A percentile compares a stretch with the other conserved stretches of the same genome.
These are phyloP conservation scores for Quercus cerris DNA, from an alignment of 306 rosid genomes.

Conservation along the genomic window DNA sequence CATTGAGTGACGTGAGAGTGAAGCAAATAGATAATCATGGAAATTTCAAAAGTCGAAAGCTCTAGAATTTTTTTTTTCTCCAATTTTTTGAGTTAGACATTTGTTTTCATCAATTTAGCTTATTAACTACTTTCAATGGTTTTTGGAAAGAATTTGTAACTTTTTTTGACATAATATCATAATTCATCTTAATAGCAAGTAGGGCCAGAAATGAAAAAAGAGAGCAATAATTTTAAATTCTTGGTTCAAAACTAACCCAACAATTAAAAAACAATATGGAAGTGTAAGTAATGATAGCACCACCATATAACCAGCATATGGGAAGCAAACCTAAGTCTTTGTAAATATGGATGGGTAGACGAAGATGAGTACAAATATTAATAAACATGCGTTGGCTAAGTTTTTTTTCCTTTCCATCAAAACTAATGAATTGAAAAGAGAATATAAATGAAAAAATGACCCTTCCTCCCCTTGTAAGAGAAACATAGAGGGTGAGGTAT, in stretches of 20 bases:
- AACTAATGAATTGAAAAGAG: neutral
- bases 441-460: neutral
- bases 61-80: neutral
- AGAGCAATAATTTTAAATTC: neutral
- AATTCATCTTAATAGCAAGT: neutral
- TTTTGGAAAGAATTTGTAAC: neutral
- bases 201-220: neutral
- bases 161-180: neutral
- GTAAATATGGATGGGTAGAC: neutral
- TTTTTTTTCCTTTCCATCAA: neutral
- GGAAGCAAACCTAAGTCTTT: neutral
- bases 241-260: neutral
- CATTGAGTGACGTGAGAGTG: conserved; percentile 24
- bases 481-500: no score
- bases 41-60: neutral
- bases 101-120: neutral
- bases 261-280: neutral
- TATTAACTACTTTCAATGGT: neutral
- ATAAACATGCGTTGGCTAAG: neutral
- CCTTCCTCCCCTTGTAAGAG: no score
- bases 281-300: neutral
- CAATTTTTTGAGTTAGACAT: neutral
- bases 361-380: neutral
- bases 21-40: neutral
- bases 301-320: neutral